Percentiles rank a stretch among this genome's conserved stretches.
phyloP scores from a whole-genome alignment of 75 land plant species.

The Selaginella tamariscina region DNA sequence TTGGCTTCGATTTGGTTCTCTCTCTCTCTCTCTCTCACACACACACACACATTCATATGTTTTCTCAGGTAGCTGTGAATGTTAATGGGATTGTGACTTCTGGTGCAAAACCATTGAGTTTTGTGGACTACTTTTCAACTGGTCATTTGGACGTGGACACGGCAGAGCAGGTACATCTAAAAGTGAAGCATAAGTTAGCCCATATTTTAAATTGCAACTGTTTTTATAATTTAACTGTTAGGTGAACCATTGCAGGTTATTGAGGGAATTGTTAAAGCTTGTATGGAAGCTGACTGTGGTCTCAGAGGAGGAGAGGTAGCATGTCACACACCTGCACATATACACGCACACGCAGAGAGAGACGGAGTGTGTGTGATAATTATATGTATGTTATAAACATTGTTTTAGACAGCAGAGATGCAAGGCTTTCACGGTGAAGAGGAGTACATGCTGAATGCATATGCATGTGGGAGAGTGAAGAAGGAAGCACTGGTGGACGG shows the following conservation, averaged over 20 bases:
- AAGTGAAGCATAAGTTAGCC: no score
- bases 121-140: background rate
- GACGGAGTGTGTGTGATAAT: background rate
- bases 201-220: no score
- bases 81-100: background rate
- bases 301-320: background rate
- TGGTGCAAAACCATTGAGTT: background rate
- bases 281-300: background rate
- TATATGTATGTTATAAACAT: background rate
- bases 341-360: no score
- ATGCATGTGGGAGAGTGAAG: constrained; percentile 95
- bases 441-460: constrained; percentile 96
- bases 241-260: no score
- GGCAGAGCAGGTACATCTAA: background rate
- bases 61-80: background rate
- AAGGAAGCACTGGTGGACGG: constrained; percentile 86
- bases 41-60: background rate
- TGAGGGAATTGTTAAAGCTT: background rate
- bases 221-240: no score
- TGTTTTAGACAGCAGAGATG: constrained; percentile 88
- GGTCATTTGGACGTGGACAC: background rate
- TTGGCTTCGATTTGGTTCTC: background rate
- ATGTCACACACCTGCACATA: no score
- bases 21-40: background rate
- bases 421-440: constrained; percentile 85